Percentiles rank a stretch among this genome's conserved stretches.
These are phyloP conservation scores for Gossypium anomalum DNA, from an alignment of 345 rosid genomes.

Conservation along the genomic window DNA sequence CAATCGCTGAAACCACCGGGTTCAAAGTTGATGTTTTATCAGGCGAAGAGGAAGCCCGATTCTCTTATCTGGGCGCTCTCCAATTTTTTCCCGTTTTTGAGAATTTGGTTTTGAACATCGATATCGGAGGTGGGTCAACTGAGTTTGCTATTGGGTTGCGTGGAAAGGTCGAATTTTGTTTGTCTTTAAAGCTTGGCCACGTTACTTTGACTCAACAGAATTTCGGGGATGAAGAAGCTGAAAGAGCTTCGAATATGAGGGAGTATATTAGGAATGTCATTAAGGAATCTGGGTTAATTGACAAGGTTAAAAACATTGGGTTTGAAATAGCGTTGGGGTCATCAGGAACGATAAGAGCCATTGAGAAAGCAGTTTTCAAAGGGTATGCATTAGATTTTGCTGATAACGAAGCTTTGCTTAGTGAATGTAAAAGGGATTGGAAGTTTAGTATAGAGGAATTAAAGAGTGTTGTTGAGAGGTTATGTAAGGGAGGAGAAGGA, in stretches of 20 bases:
- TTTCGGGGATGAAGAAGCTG: conserved; percentile 11
- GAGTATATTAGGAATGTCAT: conserved; percentile 36
- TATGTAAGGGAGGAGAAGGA: conserved; percentile 44
- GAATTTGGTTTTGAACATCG: conserved; percentile 44
- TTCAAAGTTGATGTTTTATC: conserved; percentile 40
- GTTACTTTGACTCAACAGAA: conserved; percentile 49
- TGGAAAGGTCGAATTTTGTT: conserved; percentile 44
- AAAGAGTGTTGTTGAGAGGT: conserved; percentile 38
- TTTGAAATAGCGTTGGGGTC: conserved; percentile 62
- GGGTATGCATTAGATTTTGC: conserved; percentile 33
- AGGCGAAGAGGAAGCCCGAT: conserved; percentile 65
- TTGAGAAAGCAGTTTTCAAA: conserved; percentile 54
- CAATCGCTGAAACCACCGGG: conserved; percentile 34
- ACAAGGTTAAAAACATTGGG: conserved; percentile 38
- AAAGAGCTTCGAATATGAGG: conserved; percentile 33
- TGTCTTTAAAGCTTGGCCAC: conserved; percentile 60
- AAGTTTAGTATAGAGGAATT: conserved; percentile 45
- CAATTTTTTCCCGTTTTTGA: conserved; percentile 56
- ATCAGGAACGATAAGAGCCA: conserved; percentile 59
- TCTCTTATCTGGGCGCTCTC: conserved; percentile 54
- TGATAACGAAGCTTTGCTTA: conserved; percentile 21
- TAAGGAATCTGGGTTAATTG: conserved; percentile 40
- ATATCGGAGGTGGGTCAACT: conserved; percentile 78
- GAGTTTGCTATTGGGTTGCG: conserved; percentile 52
- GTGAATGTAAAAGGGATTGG: conserved; percentile 53